Evolutionary conservation across 2,329 filamentous ascomycete genomes (phyloP).

Genomic region (Nemania serpens): DNA sequence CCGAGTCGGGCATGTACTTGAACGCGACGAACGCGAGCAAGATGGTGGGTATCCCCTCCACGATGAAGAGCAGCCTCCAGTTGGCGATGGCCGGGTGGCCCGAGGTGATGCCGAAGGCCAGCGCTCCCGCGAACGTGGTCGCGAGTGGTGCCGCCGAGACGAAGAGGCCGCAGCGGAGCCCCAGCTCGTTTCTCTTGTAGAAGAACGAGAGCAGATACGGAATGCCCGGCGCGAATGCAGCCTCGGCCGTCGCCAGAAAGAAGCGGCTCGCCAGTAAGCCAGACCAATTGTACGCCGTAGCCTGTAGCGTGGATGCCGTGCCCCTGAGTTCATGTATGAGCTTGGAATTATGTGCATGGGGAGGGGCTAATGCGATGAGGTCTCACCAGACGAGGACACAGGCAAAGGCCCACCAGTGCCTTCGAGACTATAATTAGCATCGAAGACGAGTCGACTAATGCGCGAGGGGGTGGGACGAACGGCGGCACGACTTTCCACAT

Average conservation of each 20-base stretch:
- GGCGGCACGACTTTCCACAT: constrained; percentile 50
- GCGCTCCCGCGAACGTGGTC: constrained; percentile 70
- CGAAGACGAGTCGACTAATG: too few species aligned
- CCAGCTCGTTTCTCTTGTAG: constrained; percentile 51
- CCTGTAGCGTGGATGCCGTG: constrained; percentile 40
- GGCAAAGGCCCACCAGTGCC: constrained; percentile 36
- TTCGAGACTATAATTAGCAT: constrained; percentile 23
- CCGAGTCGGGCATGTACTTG: constrained; percentile 49
- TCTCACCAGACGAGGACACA: constrained; percentile 41
- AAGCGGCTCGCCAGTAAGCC: constrained; percentile 41
- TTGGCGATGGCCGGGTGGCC: constrained; percentile 59
- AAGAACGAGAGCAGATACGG: constrained; percentile 45
- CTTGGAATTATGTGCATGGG: not conserved
- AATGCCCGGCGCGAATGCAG: constrained; percentile 42
- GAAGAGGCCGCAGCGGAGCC: constrained; percentile 45
- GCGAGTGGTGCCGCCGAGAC: constrained; percentile 62
- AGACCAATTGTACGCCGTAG: constrained; percentile 39
- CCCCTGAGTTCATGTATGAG: constrained; percentile 31
- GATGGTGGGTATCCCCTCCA: constrained; percentile 44
- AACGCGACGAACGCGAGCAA: constrained; percentile 40
- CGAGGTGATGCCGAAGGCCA: constrained; percentile 71
- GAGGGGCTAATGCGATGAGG: not conserved
- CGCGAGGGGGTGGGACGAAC: constrained; percentile 33
- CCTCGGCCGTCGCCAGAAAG: constrained; percentile 41
- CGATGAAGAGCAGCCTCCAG: constrained; percentile 43